Percentiles rank a stretch among this genome's conserved stretches.
Conservation (phyloP, 768 basidiomycete genomes). For the Agrocybe praecox region DNA sequence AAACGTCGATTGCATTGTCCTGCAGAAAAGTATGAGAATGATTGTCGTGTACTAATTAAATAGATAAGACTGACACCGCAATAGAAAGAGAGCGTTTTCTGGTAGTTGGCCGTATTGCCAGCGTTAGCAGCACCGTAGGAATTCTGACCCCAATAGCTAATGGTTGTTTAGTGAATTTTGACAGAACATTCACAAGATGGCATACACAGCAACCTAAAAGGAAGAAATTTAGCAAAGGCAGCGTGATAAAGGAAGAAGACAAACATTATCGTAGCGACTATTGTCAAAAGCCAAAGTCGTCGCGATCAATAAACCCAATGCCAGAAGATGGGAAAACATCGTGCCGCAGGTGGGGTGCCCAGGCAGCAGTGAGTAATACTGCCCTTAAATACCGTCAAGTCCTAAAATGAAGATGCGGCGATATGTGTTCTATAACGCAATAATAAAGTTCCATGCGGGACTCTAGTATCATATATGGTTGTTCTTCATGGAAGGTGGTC, state of each 20-base stretch:
- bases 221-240: constrained; percentile 1
- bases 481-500: constrained; percentile 11
- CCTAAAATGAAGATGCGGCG: background rate
- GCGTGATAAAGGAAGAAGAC: constrained; percentile 18
- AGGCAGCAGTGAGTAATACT: background rate
- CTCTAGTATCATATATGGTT: constrained; percentile 6
- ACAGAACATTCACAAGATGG: background rate
- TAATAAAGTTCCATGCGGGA: constrained; percentile 14
- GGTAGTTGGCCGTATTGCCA: constrained; percentile 52
- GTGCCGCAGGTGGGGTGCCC: constrained; percentile 3
- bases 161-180: background rate
- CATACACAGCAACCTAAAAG: constrained; percentile 58
- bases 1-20: constrained; percentile 69
- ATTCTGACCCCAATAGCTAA: constrained; percentile 77
- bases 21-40: constrained; percentile 19
- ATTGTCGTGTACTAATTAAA: background rate
- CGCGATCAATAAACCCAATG: constrained; percentile 6
- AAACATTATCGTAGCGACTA: constrained; percentile 63
- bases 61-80: constrained; percentile 48
- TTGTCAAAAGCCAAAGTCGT: constrained; percentile 49
- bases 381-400: constrained; percentile 15
- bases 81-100: constrained; percentile 65
- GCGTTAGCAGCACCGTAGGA: constrained; percentile 63
- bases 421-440: constrained; percentile 3
- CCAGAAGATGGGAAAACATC: constrained; percentile 10